Base-by-base conservation (phyloP, 2,329 filamentous ascomycete species). In the Hymenoscyphus salicellus region DNA sequence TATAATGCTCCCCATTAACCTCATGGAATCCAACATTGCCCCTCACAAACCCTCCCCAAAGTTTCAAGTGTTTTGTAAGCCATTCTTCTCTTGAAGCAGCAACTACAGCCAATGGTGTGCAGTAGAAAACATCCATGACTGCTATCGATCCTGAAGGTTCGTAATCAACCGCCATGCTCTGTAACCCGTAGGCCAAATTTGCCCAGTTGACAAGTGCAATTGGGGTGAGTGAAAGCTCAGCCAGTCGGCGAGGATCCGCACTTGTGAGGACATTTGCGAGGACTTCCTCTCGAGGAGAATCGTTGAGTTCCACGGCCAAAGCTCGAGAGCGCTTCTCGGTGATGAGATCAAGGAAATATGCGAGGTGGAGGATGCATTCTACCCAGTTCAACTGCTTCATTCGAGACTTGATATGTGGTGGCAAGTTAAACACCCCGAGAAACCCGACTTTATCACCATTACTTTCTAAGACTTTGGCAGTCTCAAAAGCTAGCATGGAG, bases 401-500 rank as follows among this genome's bases (percentile, higher is more conserved):
- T 16, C 63, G 61, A 16, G n/a, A 43, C 46, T 64, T 80, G 71
- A 83, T 82, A 65, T 81, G 78, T 6, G 81, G 82, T 1, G 81
- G 82, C 1, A 80, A 75, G 70, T 84, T 80, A 65, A 82, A 78
- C 58, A 69, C 72, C 7, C 76, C 81, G 0, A 81, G 70, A 69
- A 83, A 83, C 0, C 65, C 43, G 0, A 84, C 79, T 41, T 69
- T 68, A 4, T 77, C 74, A 0, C 75, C 76, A 5, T 73, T 64
- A 0, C 41, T 56, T 60, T 83, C 77, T 11, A 84, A 77, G 16
- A 16, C 23, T 71, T 85, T 84, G 16, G 77, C 75, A 0, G 81
- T 71, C 69, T 85, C 83, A 64, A 84, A 86, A 0, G 81, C 80
- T 0, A 84, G 64, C 70, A 82, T 82, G 6, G 11, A 28, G 58